phyloP scores from a whole-genome alignment of 805 yeast species.

The Candida boidinii region DNA sequence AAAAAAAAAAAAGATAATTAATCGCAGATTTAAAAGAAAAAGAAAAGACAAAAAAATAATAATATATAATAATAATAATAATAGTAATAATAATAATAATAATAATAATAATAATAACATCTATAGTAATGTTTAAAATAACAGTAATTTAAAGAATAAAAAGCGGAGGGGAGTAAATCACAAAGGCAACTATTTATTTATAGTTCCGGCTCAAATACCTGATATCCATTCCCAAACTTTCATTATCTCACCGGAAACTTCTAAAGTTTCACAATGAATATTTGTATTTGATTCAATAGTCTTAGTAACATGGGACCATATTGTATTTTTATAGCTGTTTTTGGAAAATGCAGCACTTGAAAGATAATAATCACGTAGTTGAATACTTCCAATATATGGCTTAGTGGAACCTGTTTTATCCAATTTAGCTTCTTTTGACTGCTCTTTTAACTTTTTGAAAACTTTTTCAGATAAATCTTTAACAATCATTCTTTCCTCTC shows the following conservation, averaged over 20 bases:
- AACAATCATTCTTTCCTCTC: slow-evolving; percentile 31
- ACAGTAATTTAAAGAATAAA: too few species aligned
- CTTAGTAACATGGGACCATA: slow-evolving; percentile 53
- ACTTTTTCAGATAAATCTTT: slow-evolving; percentile 40
- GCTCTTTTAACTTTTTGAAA: slow-evolving; percentile 40
- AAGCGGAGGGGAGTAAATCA: too few species aligned
- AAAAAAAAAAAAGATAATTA: too few species aligned
- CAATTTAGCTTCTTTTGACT: slow-evolving; percentile 24
- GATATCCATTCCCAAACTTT: slow-evolving; percentile 85
- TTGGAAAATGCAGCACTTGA: slow-evolving; percentile 23
- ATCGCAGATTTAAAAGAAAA: too few species aligned
- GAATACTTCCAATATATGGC: slow-evolving; percentile 57
- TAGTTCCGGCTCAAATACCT: slow-evolving; percentile 16
- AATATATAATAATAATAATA: too few species aligned
- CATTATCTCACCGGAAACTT: slow-evolving; percentile 80
- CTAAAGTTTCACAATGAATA: slow-evolving; percentile 53
- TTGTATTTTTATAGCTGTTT: slow-evolving; percentile 30
- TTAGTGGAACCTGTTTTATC: slow-evolving; percentile 28
- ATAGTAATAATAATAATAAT: too few species aligned
- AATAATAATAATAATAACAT: too few species aligned
- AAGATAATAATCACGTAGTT: slow-evolving; percentile 59
- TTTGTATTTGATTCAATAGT: slow-evolving; percentile 60
- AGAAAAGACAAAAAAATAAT: too few species aligned
- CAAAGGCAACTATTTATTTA: too few species aligned
- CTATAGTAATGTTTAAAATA: too few species aligned